Evolutionary conservation across 345 rosid genomes (phyloP).

Genomic region (Cochlearia excelsa): DNA sequence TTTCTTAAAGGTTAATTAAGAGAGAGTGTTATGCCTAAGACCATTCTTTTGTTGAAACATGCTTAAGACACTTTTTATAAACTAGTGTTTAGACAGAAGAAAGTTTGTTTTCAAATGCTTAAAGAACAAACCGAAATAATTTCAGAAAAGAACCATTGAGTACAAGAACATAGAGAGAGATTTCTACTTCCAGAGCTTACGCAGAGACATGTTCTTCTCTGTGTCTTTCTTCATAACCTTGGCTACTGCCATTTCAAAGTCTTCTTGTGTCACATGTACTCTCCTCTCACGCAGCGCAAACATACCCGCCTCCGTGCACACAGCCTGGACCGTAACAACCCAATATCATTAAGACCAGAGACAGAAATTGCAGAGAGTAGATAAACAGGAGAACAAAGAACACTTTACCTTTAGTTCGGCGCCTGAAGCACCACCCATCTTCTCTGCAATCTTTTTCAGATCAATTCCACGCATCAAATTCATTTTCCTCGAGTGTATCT

Average conservation of each 20-base stretch:
- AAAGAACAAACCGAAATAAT: slow-evolving; percentile 12
- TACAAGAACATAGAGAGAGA: not conserved
- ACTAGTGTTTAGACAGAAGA: not conserved
- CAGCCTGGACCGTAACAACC: slow-evolving; percentile 56
- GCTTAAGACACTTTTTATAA: no score
- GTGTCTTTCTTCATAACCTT: slow-evolving; percentile 99
- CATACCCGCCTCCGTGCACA: slow-evolving; percentile 99
- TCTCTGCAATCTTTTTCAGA: slow-evolving; percentile 94
- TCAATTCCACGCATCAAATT: slow-evolving; percentile 98
- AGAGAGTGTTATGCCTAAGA: no score
- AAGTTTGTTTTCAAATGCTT: slow-evolving; percentile 16
- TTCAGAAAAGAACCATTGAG: slow-evolving; percentile 2
- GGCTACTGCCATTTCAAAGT: slow-evolving; percentile 98
- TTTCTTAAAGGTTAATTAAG: no score
- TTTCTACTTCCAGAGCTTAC: slow-evolving; percentile 89
- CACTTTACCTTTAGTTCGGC: slow-evolving; percentile 91
- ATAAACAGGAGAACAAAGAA: not conserved
- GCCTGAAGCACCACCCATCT: slow-evolving; percentile 99
- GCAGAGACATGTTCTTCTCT: slow-evolving; percentile 95
- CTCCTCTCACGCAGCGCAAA: slow-evolving; percentile 97
- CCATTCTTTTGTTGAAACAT: no score
- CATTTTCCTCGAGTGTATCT: slow-evolving; percentile 98
- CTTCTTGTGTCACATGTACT: slow-evolving; percentile 98
- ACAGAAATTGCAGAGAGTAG: not conserved
- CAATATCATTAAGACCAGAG: not conserved